Evolutionary conservation across 805 yeast genomes (phyloP).

Genomic region (Kregervanrija fluxuum): DNA sequence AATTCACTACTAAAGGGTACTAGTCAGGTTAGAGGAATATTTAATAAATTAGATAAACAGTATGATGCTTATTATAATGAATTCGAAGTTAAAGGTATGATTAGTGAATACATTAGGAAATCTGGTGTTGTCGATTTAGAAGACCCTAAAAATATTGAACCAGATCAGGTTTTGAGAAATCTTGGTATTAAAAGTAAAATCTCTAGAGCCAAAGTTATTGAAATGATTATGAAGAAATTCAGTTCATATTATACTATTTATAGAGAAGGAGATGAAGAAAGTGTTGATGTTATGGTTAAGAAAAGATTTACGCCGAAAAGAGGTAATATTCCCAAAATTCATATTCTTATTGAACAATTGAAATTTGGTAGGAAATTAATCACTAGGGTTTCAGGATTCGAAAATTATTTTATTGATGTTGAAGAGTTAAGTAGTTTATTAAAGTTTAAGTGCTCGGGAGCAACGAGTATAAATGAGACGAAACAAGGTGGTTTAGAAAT

Average conservation of each 20-base stretch:
- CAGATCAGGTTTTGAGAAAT: constrained; percentile 46
- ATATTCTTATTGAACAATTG: constrained; percentile 59
- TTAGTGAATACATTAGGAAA: constrained; percentile 49
- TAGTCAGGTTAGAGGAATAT: constrained; percentile 37
- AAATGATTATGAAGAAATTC: constrained; percentile 4
- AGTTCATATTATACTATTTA: constrained; percentile 8
- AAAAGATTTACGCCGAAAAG: constrained; percentile 34
- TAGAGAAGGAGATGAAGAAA: constrained; percentile 15
- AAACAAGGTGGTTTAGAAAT: constrained; percentile 57
- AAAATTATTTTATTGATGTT: constrained; percentile 57
- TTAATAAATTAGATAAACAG: constrained; percentile 34
- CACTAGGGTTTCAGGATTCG: constrained; percentile 67
- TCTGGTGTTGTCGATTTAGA: constrained; percentile 40
- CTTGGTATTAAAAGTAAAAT: constrained; percentile 29
- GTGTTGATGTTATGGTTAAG: constrained; percentile 8
- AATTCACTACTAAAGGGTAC: constrained; percentile 52
- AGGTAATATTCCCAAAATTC: constrained; percentile 64
- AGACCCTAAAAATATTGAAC: constrained; percentile 45
- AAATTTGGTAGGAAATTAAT: constrained; percentile 77
- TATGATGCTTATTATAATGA: constrained; percentile 40
- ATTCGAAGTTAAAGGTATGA: constrained; percentile 44
- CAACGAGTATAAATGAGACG: constrained; percentile 65
- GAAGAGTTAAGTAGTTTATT: constrained; percentile 60
- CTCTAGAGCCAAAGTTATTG: constrained; percentile 12
- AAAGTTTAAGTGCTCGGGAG: constrained; percentile 80